Conservation (phyloP, 352 stramenopile species). For the Phytopythium sindhum region DNA sequence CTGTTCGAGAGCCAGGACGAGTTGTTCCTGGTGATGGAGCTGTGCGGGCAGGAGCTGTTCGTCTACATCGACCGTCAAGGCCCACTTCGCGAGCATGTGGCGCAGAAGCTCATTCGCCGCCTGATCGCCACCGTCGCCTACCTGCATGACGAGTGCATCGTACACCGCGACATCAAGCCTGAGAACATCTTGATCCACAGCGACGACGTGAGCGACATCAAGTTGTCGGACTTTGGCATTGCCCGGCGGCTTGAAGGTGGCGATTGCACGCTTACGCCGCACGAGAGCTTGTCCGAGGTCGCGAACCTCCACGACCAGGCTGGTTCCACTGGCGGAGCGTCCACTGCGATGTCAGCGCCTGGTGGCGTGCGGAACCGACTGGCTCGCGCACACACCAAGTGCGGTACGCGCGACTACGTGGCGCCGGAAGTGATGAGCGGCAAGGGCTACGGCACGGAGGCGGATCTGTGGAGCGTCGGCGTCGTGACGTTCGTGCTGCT, state of each 20-base stretch:
- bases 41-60: conserved; percentile 79
- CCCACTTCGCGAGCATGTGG: conserved; percentile 60
- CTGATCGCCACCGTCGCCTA: conserved; percentile 82
- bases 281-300: conserved; percentile 69
- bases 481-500: conserved; percentile 91
- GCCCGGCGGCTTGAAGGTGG: conserved; percentile 65
- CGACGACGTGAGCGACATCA: conserved; percentile 69
- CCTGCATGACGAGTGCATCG: conserved; percentile 78
- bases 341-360: conserved; percentile 15
- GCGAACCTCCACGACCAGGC: conserved; percentile 45
- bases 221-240: conserved; percentile 84
- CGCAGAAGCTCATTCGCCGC: conserved; percentile 62
- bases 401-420: conserved; percentile 80
- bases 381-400: conserved; percentile 75
- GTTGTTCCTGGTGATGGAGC: conserved; percentile 81
- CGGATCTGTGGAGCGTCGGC: conserved; percentile 92
- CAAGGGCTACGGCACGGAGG: conserved; percentile 92
- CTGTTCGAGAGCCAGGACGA: conserved; percentile 73
- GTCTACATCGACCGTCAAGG: conserved; percentile 77
- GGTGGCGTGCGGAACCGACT: conserved; percentile 62
- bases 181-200: conserved; percentile 78
- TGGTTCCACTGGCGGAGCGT: conserved; percentile 9
- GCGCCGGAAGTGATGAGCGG: conserved; percentile 81
- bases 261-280: conserved; percentile 59
- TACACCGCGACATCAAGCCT: conserved; percentile 85